Conservation (phyloP, 1,284 basidiomycete genomes). For the Calocybe gambosa region DNA sequence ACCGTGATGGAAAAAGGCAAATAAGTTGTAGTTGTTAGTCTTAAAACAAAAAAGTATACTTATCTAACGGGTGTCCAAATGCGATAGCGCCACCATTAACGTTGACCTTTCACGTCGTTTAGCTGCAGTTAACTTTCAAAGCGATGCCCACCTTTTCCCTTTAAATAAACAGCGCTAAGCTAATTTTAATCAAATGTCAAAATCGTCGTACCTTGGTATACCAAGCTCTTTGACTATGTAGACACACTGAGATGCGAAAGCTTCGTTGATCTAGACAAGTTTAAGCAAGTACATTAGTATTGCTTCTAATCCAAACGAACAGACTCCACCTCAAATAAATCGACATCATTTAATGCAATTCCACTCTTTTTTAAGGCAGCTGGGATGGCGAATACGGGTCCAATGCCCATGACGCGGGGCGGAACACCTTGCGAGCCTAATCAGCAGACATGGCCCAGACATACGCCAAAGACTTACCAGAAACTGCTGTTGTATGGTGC, state of each 20-base stretch:
- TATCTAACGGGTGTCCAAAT: conserved; percentile 82
- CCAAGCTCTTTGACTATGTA: conserved; percentile 74
- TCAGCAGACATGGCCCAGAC: neutral
- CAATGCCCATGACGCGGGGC: conserved; percentile 84
- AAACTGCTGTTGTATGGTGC: conserved; percentile 69
- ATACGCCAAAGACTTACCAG: conserved; percentile 38
- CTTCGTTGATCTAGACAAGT: conserved; percentile 96
- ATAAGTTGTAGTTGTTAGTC: conserved; percentile 7
- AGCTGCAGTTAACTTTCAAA: neutral
- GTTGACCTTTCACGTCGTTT: conserved; percentile 58
- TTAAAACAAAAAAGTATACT: conserved; percentile 29
- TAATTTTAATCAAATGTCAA: neutral
- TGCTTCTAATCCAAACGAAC: neutral
- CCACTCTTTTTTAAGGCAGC: conserved; percentile 61
- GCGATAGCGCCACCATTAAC: conserved; percentile 90
- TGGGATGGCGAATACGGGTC: conserved; percentile 69
- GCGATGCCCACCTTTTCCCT: conserved; percentile 32
- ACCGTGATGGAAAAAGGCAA: conserved; percentile 40
- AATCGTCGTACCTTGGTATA: conserved; percentile 36
- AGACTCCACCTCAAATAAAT: conserved; percentile 66
- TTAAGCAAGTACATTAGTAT: conserved; percentile 22
- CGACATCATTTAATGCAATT: conserved; percentile 66
- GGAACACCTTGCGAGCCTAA: conserved; percentile 43
- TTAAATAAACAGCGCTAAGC: conserved; percentile 1
- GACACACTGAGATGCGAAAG: conserved; percentile 84